phyloP scores from a whole-genome alignment of 2,329 filamentous ascomycete species.

The Cadophora sp. region DNA sequence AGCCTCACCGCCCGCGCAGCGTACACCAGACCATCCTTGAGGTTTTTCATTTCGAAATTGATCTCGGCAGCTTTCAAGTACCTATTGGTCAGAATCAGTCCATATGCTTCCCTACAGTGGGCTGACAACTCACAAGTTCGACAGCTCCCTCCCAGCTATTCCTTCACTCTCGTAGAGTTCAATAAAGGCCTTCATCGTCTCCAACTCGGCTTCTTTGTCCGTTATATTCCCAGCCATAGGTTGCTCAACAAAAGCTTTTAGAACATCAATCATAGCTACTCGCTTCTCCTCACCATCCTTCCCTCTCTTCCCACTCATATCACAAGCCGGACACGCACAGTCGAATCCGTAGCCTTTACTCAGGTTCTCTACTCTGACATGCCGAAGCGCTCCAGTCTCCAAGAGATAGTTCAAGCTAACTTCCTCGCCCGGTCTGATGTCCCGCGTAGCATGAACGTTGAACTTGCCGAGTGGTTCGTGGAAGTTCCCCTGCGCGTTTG shows the following conservation, averaged over 20 bases:
- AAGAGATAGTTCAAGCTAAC: slow-evolving; percentile 35
- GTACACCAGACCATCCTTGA: slow-evolving; percentile 24
- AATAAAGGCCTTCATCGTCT: slow-evolving; percentile 26
- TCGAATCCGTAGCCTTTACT: slow-evolving; percentile 34
- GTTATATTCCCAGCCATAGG: neutral
- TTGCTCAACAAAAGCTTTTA: slow-evolving; percentile 20
- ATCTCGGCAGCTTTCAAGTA: slow-evolving; percentile 31
- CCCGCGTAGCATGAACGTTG: slow-evolving; percentile 37
- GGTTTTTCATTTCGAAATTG: slow-evolving; percentile 20
- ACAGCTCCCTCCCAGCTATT: slow-evolving; percentile 32
- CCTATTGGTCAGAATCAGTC: slow-evolving; percentile 11
- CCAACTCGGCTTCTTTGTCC: slow-evolving; percentile 21
- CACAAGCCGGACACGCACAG: slow-evolving; percentile 36
- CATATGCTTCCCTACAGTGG: too few species aligned
- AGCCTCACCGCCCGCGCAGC: slow-evolving; percentile 28
- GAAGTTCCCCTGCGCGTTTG: slow-evolving; percentile 41
- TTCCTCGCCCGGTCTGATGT: slow-evolving; percentile 36
- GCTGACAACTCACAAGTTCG: slow-evolving; percentile 27
- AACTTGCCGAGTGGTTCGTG: slow-evolving; percentile 28
- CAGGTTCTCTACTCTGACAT: slow-evolving; percentile 25
- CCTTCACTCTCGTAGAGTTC: slow-evolving; percentile 27
- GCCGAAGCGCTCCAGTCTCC: slow-evolving; percentile 25
- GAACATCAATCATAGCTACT: slow-evolving; percentile 9
- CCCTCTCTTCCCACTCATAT: slow-evolving; percentile 12
- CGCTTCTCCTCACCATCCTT: slow-evolving; percentile 27